Base-by-base conservation (phyloP, 371 early-diverging fungal genomes). In the Phascolomyces articulosus region DNA sequence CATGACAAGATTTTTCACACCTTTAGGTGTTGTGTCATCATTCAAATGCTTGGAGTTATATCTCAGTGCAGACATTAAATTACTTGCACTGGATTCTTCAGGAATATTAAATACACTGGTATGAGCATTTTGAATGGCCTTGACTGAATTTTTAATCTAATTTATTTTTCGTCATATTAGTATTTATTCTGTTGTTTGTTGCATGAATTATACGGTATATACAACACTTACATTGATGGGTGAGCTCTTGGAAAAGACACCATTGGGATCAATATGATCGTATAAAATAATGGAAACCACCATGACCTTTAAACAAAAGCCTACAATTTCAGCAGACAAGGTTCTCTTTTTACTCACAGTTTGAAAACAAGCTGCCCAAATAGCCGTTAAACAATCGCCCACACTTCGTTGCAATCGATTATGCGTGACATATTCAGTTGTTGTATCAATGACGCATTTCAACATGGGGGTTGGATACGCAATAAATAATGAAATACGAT, bases 391-490 rank as follows among this genome's bases (percentile, higher is more conserved):
- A 68, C 86, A 84, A 59, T 91, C 91, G 20, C 83, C 79, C 2
- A 89, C 87, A 60, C 75, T 75, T 54, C 75, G 68, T 10, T 75
- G 75, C 24, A 85, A 65, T 10, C 74, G 64, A 41, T 83, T 75
- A 34, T 83, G 64, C 10, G 66, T 73, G 18, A 83, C 86, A 63
- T 70, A 90, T 51, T 85, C 73, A 24, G 85, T 85, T 1, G 90
- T 87, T 47, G 92, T 86, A 55, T 95, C 95, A 27, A 93, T 92
- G 27, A 96, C 87, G 23, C 90, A 80, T 77, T 93, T 95, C 48
- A 95, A 78, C 92, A 98, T 93, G 4, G 98, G 97, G 23, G 92
- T 94, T 40, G 95, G 91, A 77, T 96, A 92, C 31, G 98, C 98
- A 67, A 93, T 96, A 74, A 98, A 98, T 57, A 98, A 81, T 10